Percentiles rank a stretch among this genome's conserved stretches.
Evolutionary conservation across 2,329 filamentous ascomycete genomes (phyloP).

Genomic region (Pseudomassariella vexata): DNA sequence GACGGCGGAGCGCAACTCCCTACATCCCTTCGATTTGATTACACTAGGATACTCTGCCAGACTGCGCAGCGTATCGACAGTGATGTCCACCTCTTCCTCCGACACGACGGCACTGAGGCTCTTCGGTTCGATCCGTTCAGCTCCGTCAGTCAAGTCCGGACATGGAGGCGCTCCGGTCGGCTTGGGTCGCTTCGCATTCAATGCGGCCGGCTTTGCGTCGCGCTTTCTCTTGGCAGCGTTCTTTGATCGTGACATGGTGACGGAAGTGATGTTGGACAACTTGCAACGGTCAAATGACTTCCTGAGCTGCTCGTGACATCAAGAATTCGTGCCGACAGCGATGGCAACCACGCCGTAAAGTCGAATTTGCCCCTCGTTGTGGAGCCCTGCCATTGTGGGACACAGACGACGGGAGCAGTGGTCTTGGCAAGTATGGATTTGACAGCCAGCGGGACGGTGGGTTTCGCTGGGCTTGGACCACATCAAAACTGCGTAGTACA

Average conservation of each 20-base stretch:
- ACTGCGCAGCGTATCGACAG: constrained; percentile 56
- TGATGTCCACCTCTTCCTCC: constrained; percentile 60
- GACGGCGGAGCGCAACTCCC: constrained; percentile 59
- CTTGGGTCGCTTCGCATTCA: constrained; percentile 26
- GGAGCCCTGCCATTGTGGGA: too few species aligned
- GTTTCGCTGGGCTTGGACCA: too few species aligned
- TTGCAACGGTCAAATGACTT: too few species aligned
- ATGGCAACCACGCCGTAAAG: too few species aligned
- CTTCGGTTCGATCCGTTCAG: constrained; percentile 34
- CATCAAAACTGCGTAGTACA: too few species aligned
- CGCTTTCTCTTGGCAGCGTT: constrained; percentile 39
- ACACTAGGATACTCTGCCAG: constrained; percentile 53
- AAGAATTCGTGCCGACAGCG: too few species aligned
- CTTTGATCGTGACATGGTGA: constrained; percentile 37
- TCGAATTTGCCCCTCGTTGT: too few species aligned
- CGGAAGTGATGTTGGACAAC: too few species aligned
- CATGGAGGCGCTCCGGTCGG: constrained; percentile 27
- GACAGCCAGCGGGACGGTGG: too few species aligned
- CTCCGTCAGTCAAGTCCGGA: constrained; percentile 30
- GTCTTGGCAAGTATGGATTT: too few species aligned
- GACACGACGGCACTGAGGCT: constrained; percentile 50
- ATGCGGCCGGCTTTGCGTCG: constrained; percentile 24
- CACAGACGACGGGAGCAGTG: too few species aligned
- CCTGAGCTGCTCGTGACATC: too few species aligned
- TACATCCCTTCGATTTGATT: constrained; percentile 65